phyloP scores from a whole-genome alignment of 2,329 filamentous ascomycete species.

The Phyllosticta paracitricarpa region DNA sequence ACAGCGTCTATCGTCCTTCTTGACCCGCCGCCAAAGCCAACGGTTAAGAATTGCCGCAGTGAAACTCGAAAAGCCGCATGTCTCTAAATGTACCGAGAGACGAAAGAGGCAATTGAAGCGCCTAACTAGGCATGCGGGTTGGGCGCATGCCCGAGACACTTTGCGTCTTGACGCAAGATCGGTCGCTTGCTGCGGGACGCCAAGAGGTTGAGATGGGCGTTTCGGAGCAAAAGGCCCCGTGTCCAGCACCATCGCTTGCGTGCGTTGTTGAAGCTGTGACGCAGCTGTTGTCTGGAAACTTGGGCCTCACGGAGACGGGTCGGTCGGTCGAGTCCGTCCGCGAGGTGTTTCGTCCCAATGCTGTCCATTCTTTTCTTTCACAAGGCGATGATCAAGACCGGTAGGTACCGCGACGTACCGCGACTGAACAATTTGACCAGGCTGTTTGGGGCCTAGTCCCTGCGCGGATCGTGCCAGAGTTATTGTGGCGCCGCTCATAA shows the following conservation, averaged over 20 bases:
- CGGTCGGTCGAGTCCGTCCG: not conserved
- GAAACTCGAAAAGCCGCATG: not conserved
- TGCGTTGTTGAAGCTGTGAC: not conserved
- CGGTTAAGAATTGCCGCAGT: not conserved
- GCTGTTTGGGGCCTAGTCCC: constrained; percentile 1
- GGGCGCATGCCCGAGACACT: not conserved
- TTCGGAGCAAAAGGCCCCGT: not conserved
- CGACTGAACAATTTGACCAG: not conserved
- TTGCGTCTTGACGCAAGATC: not conserved
- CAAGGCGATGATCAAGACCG: not conserved
- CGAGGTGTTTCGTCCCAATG: not conserved
- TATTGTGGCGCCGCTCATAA: not conserved
- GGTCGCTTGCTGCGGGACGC: not conserved
- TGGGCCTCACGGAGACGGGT: not conserved
- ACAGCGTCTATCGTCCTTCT: not conserved
- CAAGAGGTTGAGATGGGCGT: not conserved
- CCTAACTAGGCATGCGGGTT: not conserved
- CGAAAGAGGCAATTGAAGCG: not conserved
- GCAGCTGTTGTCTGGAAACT: not conserved
- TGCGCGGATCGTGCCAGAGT: constrained; percentile 1
- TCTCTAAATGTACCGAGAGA: not conserved
- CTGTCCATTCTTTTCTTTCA: not conserved
- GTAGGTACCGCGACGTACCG: not conserved
- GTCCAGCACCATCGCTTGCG: not conserved
- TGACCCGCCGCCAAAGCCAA: not conserved